Evolutionary conservation across 257 asterid species (phyloP).

Genomic region (Fraxinus quadrangulata): DNA sequence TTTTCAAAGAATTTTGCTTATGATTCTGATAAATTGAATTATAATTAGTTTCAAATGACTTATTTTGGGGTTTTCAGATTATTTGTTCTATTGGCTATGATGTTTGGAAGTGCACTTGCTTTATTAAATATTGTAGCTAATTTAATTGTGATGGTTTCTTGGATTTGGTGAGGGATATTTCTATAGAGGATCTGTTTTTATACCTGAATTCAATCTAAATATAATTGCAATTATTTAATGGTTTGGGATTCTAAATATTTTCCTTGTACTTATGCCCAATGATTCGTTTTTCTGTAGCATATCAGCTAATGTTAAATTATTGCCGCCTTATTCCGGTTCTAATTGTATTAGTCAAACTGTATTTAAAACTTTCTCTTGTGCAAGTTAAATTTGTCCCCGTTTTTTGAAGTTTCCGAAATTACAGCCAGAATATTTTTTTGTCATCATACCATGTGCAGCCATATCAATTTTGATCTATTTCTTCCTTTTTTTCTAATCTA

Average conservation of each 20-base stretch:
- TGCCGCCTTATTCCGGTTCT: no score
- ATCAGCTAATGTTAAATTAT: no score
- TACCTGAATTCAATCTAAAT: not conserved
- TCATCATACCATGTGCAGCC: not conserved
- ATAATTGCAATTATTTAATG: not conserved
- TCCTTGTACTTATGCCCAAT: no score
- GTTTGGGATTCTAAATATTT: no score
- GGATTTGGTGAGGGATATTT: constrained; percentile 39
- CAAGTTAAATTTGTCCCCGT: no score
- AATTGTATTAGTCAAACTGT: no score
- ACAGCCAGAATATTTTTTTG: not conserved
- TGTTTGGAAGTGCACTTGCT: constrained; percentile 36
- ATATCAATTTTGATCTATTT: not conserved
- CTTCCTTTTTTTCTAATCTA: not conserved
- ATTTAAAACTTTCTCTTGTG: no score
- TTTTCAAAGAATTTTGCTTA: constrained; percentile 20
- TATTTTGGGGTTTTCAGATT: constrained; percentile 21
- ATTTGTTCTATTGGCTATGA: constrained; percentile 27
- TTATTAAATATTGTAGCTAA: not conserved
- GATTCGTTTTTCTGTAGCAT: no score
- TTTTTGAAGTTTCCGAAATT: not conserved
- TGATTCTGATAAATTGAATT: constrained; percentile 29
- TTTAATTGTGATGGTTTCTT: constrained; percentile 33
- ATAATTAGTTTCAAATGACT: constrained; percentile 27
- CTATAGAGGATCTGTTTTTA: constrained; percentile 29